Evolutionary conservation across 2,329 filamentous ascomycete genomes (phyloP).

Genomic region (Nemania diffusa): DNA sequence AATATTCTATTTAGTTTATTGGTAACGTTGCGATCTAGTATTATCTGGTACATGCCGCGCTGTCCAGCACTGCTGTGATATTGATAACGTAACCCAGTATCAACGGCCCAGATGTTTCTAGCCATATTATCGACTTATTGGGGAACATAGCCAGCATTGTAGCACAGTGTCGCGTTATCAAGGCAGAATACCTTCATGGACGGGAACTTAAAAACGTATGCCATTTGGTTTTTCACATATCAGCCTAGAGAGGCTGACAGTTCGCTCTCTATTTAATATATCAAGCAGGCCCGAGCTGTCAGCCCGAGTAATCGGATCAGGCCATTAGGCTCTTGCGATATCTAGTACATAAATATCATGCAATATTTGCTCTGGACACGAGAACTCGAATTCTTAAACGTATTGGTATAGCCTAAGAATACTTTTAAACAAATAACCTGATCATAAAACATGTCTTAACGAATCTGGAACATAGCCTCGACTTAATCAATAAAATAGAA

Average conservation of each 20-base stretch:
- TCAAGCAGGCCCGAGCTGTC: not conserved
- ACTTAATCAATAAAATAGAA: constrained; percentile 3
- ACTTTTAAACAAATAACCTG: constrained; percentile 6
- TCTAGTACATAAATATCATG: constrained; percentile 6
- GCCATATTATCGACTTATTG: not conserved
- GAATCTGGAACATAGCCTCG: not conserved
- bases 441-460: not conserved
- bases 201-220: not conserved
- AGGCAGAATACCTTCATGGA: not conserved
- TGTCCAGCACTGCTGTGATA: constrained; percentile 14
- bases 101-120: constrained; percentile 9
- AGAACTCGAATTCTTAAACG: not conserved
- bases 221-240: not conserved
- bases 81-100: constrained; percentile 16
- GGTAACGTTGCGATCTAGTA: constrained; percentile 10
- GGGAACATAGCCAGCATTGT: constrained; percentile 11
- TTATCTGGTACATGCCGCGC: not conserved
- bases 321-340: constrained; percentile 12
- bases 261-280: not conserved
- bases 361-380: not conserved
- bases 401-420: not conserved
- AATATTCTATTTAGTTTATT: not conserved
- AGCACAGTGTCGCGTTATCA: constrained; percentile 1
- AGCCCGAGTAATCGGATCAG: not conserved
- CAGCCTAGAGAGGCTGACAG: not conserved